These are phyloP conservation scores for Fusarium clavum DNA, from an alignment of 2,329 filamentous ascomycete genomes.

Conservation along the genomic window DNA sequence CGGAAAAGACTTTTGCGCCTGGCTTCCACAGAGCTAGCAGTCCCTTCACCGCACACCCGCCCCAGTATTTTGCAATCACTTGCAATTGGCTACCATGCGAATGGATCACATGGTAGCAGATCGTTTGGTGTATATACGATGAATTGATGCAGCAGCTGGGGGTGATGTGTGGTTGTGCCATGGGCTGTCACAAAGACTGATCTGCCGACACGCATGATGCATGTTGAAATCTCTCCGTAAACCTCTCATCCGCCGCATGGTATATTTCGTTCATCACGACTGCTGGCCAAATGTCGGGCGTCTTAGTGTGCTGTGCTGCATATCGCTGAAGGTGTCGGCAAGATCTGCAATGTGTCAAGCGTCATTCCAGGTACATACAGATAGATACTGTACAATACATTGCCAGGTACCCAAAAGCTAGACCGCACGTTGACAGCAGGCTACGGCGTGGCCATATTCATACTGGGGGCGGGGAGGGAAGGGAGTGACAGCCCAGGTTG, in stretches of 20 bases:
- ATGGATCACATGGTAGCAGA: slow-evolving; percentile 42
- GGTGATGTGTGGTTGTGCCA: slow-evolving; percentile 6
- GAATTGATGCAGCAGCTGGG: slow-evolving; percentile 5
- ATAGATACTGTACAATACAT: not conserved
- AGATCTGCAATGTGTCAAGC: slow-evolving; percentile 8
- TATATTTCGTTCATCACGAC: not conserved
- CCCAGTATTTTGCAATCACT: slow-evolving; percentile 32
- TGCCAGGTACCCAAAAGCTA: not conserved
- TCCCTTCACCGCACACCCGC: slow-evolving; percentile 20
- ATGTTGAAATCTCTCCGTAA: slow-evolving; percentile 11
- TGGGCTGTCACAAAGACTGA: slow-evolving; percentile 9
- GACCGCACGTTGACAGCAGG: slow-evolving; percentile 4
- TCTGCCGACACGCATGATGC: not conserved
- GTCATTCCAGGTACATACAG: not conserved
- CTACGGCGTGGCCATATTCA: not conserved
- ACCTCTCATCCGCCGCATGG: not conserved
- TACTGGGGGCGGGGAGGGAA: not conserved
- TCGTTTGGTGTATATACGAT: slow-evolving; percentile 22
- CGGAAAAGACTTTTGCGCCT: slow-evolving; percentile 8
- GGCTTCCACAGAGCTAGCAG: not conserved
- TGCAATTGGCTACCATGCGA: slow-evolving; percentile 41
- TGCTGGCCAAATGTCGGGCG: not conserved
- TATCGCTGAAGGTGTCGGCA: not conserved
- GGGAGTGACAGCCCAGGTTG: slow-evolving; percentile 9
- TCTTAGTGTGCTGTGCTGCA: not conserved